These are phyloP conservation scores for Haberlea rhodopensis DNA, from an alignment of 257 asterid species.

Conservation along the genomic window DNA sequence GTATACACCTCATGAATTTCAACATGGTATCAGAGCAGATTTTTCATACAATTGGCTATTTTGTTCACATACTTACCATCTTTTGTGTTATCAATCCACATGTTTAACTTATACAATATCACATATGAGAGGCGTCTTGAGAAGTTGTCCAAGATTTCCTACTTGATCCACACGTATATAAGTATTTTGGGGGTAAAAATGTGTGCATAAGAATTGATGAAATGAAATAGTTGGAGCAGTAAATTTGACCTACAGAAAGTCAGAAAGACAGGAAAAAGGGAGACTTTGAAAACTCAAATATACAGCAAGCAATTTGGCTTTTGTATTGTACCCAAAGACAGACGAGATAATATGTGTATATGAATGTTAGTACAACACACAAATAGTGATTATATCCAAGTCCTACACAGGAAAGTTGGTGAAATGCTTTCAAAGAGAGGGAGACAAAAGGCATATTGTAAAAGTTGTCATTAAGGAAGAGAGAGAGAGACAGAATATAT, in stretches of 20 bases:
- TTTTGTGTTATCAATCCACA: too few species aligned
- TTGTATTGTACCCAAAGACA: background rate
- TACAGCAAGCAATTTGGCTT: background rate
- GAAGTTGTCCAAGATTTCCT: too few species aligned
- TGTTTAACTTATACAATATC: too few species aligned
- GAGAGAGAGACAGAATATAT: slow-evolving; percentile 31
- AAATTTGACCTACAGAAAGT: background rate
- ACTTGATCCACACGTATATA: too few species aligned
- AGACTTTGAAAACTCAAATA: background rate
- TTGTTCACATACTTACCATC: too few species aligned
- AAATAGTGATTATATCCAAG: slow-evolving; percentile 28
- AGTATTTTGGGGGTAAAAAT: background rate
- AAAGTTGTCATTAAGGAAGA: slow-evolving; percentile 34
- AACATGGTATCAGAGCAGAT: too few species aligned
- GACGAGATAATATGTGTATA: background rate
- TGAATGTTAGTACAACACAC: slow-evolving; percentile 11
- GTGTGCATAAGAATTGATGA: background rate
- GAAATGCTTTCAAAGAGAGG: slow-evolving; percentile 28
- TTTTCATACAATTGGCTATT: too few species aligned
- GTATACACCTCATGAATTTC: too few species aligned
- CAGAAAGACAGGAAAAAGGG: too few species aligned
- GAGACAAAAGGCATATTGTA: slow-evolving; percentile 58
- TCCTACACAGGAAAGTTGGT: slow-evolving; percentile 40
- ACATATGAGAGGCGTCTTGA: too few species aligned
- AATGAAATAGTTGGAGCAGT: background rate